Conservation (phyloP, 768 basidiomycete species). For the Pleurotus giganteus region DNA sequence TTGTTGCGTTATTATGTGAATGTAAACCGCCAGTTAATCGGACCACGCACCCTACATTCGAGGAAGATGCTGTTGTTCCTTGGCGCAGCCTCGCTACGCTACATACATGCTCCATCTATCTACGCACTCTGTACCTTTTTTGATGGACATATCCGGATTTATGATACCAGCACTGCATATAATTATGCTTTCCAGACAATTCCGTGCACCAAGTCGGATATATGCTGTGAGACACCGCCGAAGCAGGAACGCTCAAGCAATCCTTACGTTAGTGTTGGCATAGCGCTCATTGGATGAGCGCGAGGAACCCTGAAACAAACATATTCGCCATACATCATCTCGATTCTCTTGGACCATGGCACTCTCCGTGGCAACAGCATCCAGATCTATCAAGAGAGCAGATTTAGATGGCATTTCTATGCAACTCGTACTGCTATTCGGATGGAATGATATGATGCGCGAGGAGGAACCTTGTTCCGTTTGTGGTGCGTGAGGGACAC, state of each 20-base stretch:
- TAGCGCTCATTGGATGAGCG: not conserved
- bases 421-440: no score
- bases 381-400: no score
- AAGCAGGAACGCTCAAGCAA: not conserved
- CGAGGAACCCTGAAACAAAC: not conserved
- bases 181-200: not conserved
- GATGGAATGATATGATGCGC: no score
- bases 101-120: conserved; percentile 12
- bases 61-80: no score
- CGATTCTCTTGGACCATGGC: no score
- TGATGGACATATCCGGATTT: conserved; percentile 12
- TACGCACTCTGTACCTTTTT: conserved; percentile 9
- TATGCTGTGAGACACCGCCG: conserved; percentile 1
- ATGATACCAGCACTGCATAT: not conserved
- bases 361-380: no score
- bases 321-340: not conserved
- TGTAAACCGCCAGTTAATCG: not conserved
- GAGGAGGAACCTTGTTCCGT: conserved; percentile 1
- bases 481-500: no score
- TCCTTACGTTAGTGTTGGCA: not conserved
- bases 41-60: not conserved
- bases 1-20: conserved; percentile 85
- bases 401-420: no score
- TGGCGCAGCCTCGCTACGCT: no score
- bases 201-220: not conserved